Evolutionary conservation across 148 eudicot genomes (phyloP), one percentile per base, ranked within the genome.

Genomic region (Hydrangea macrophylla): DNA sequence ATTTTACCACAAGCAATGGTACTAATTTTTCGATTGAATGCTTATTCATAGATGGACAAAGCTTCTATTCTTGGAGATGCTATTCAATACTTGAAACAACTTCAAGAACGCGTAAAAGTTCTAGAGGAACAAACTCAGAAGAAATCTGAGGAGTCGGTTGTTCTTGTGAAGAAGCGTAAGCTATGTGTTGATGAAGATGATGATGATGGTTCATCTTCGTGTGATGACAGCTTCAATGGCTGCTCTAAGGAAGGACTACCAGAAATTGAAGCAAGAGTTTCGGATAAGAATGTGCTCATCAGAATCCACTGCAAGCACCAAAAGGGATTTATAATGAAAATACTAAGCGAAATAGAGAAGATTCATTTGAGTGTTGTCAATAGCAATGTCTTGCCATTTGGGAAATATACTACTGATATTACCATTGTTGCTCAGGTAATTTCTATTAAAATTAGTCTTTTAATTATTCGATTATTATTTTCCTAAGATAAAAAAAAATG

Each of bases 381-480:
- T 13, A 70, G 50, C 33, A 77, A 62, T 59, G 75, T 65, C 50
- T 65, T 72, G 18, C 76, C 81, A 5, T 77, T 81, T 28, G 77
- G 78, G 12, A 48, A 31, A 72, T 39, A 24, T 20, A 53, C 53
- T 30, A 30, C 72, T 27, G 79, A 81, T 20, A 70, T 82, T 2
- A 86, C 88, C 35, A 66, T 86, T 17, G 40, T 74, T 60, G 80
- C 81, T 5, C 76, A 84, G 91, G 91, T 83, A 81, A 55, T 50
- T 58, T 2, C 11, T 23, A 23, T 31, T 7, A 24, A 32, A 36
- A 5, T 42, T 42, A 0, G n/a, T n/a, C 18, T 11, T 42, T 12
- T 12, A 42, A 9, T 42, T 6, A 42, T 42, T 42, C 15, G 8
- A 42, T 42, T 7, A 7, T 6, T 42, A 8, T 35, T 35, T 35